phyloP scores from a whole-genome alignment of 352 stramenopile genomes.

The Globisporangium emineosum region DNA sequence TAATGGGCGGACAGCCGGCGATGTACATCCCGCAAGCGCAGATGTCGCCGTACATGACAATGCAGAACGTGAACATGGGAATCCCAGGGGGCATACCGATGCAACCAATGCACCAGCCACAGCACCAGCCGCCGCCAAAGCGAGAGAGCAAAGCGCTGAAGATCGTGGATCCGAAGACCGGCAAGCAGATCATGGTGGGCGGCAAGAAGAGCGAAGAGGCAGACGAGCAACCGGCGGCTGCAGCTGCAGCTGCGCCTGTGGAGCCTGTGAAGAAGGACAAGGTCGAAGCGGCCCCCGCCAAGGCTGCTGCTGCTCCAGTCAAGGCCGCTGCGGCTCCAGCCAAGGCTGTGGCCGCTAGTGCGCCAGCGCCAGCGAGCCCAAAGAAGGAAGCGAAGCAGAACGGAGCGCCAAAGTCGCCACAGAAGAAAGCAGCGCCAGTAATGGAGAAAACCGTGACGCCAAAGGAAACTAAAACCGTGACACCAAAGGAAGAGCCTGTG shows the following conservation, averaged over 20 bases:
- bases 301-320: slow-evolving; percentile 12
- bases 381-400: slow-evolving; percentile 20
- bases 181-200: slow-evolving; percentile 10
- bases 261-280: slow-evolving; percentile 19
- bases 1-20: slow-evolving; percentile 40
- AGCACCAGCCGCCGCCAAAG: slow-evolving; percentile 35
- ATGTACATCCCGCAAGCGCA: slow-evolving; percentile 17
- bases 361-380: slow-evolving; percentile 11
- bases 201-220: slow-evolving; percentile 11
- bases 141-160: slow-evolving; percentile 43
- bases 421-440: slow-evolving; percentile 15
- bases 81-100: slow-evolving; percentile 40
- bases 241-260: not conserved
- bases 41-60: slow-evolving; percentile 38
- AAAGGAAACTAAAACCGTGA: slow-evolving; percentile 8
- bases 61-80: slow-evolving; percentile 44
- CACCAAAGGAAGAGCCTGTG: slow-evolving; percentile 9
- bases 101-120: slow-evolving; percentile 21
- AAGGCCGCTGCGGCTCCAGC: slow-evolving; percentile 7
- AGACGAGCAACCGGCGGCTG: not conserved
- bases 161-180: slow-evolving; percentile 29
- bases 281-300: not conserved
- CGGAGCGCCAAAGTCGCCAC: slow-evolving; percentile 21
- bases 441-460: slow-evolving; percentile 1
- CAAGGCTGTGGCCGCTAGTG: slow-evolving; percentile 5